phyloP scores from a whole-genome alignment of 176 grass and related monocot species.

The Carex kokanica region DNA sequence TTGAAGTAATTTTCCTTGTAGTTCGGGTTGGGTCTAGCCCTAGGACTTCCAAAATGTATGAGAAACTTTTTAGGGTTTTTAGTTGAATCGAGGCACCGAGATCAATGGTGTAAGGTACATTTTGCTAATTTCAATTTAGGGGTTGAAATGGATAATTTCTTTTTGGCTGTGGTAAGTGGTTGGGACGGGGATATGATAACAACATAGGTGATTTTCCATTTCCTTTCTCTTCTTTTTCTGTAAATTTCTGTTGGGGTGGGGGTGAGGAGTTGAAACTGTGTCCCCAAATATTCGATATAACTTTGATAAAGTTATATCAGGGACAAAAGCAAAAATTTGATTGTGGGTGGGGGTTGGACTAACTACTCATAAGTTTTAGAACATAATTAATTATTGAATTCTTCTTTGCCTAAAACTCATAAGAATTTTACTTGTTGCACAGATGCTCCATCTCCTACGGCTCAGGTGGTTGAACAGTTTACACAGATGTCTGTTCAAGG shows the following conservation, averaged over 20 bases:
- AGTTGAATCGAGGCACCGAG: background rate
- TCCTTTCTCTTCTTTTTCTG: background rate
- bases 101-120: background rate
- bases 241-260: background rate
- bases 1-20: background rate
- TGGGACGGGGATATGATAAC: background rate
- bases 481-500: slow-evolving; percentile 39
- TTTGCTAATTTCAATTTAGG: background rate
- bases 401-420: background rate
- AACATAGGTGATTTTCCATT: background rate
- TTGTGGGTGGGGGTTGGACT: background rate
- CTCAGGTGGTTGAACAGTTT: slow-evolving; percentile 36
- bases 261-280: background rate
- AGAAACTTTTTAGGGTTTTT: background rate
- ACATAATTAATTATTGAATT: background rate
- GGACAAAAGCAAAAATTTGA: background rate
- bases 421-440: slow-evolving; percentile 7
- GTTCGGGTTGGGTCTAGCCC: background rate
- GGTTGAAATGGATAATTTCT: background rate
- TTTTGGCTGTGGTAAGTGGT: background rate
- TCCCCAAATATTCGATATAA: background rate
- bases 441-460: slow-evolving; percentile 10
- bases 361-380: background rate
- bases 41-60: background rate
- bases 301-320: background rate